Base-by-base conservation (phyloP, 805 yeast genomes). In the Lipomyces japonicus region DNA sequence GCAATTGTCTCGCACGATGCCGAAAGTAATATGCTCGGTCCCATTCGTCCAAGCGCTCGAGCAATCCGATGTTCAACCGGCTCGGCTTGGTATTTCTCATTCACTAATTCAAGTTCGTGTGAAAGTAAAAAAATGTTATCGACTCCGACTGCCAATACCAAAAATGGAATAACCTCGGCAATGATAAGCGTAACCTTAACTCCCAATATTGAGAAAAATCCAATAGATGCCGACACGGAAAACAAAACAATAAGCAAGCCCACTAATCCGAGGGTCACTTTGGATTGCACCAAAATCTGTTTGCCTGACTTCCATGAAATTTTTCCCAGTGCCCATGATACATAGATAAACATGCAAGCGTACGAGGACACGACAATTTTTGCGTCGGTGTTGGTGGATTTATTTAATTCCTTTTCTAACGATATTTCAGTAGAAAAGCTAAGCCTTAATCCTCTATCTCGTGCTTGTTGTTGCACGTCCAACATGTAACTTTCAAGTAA, bases 111-210 rank as follows among this genome's bases (percentile, higher is more conserved):
- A 42, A 86, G 71, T 62, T 89, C 95, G 64, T 90, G 90, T 0
- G 88, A 83, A 19, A 91, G 79, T 57, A 91, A 71, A 63, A 90
- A 93, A 23, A 91, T 86, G 65, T 91, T 91, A 68, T 91, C 98
- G 24, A 91, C 88, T n/a, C 98, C 98, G 48, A 91, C 82, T 0
- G 98, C 98, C 50, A 91, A 73, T 12, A 91, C 85, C 61, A 91
- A 71, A 63, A 91, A 91, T 7, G 97, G 97, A 30, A 91, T 91
- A 4, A 91, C 98, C 65, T 93, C 97, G 2, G 97, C 97, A 50
- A 91, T 88, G 57, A 91, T 90, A 38, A 91, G 71, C 0, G 97
- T 91, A 0, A 95, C 86, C 62, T 86, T 87, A 42, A 90, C 68
- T 0, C 93, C 95, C n/a, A 85, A 51, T 4, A 77, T 61, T 10